Conservation (phyloP, 495 filamentous ascomycete genomes). For the Aspergillus leporis region DNA sequence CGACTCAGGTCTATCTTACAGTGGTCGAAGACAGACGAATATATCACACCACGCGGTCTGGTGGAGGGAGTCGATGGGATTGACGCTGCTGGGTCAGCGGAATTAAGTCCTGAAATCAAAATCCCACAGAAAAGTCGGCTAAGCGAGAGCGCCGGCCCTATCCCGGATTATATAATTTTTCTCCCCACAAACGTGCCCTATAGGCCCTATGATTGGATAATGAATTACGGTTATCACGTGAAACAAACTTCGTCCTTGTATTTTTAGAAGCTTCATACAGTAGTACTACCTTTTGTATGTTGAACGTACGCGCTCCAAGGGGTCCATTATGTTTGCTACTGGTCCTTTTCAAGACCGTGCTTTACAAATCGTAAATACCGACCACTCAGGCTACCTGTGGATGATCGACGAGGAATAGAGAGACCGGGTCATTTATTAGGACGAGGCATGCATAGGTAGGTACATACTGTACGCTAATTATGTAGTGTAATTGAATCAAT, state of each 20-base stretch:
- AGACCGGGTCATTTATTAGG: too few relatives aligned
- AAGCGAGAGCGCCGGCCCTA: slow-evolving; percentile 49
- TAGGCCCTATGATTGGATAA: slow-evolving; percentile 10
- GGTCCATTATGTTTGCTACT: too few relatives aligned
- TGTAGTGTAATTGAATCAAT: too few relatives aligned
- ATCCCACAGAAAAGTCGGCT: slow-evolving; percentile 54
- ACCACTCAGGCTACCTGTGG: too few relatives aligned
- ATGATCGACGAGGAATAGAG: too few relatives aligned
- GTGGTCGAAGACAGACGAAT: slow-evolving; percentile 45
- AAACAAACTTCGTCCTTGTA: background rate
- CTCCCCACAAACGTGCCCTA: slow-evolving; percentile 16
- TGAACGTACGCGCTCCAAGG: background rate
- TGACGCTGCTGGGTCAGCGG: slow-evolving; percentile 38
- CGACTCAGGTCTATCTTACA: slow-evolving; percentile 51
- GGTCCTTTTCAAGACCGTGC: too few relatives aligned
- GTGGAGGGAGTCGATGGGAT: slow-evolving; percentile 39
- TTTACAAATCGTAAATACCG: too few relatives aligned
- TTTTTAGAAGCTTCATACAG: background rate
- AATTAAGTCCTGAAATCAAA: slow-evolving; percentile 39
- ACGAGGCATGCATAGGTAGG: too few relatives aligned
- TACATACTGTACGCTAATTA: too few relatives aligned
- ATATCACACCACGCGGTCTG: slow-evolving; percentile 43
- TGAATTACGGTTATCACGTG: slow-evolving; percentile 2
- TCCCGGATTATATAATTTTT: slow-evolving; percentile 34
- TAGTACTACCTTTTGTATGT: background rate